Conservation (phyloP, 805 yeast species). For the Pichia nakasei region DNA sequence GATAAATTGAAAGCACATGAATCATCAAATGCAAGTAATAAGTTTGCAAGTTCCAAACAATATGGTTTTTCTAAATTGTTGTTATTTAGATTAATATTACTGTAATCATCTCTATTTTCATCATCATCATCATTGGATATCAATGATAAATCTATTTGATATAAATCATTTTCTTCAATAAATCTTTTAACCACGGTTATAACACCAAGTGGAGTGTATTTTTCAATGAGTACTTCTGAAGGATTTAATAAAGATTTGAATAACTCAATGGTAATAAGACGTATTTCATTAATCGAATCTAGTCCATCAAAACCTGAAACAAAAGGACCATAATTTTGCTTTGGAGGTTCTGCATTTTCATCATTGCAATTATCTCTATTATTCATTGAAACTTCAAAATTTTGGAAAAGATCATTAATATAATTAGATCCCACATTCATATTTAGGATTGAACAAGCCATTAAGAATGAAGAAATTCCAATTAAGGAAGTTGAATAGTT, state of each 20-base stretch:
- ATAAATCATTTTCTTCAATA: constrained; percentile 20
- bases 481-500: constrained; percentile 36
- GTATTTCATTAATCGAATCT: constrained; percentile 30
- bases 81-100: too few relatives aligned
- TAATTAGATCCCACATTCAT: constrained; percentile 35
- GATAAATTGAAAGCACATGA: constrained; percentile 4
- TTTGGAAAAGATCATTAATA: constrained; percentile 20
- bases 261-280: constrained; percentile 36
- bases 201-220: constrained; percentile 45
- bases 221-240: constrained; percentile 44
- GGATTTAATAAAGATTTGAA: constrained; percentile 35
- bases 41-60: constrained; percentile 12
- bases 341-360: constrained; percentile 33
- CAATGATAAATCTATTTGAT: constrained; percentile 11
- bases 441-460: constrained; percentile 46
- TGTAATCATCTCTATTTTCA: too few relatives aligned
- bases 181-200: constrained; percentile 34
- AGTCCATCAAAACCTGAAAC: constrained; percentile 38
- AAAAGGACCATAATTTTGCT: constrained; percentile 37
- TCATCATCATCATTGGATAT: not conserved
- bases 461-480: constrained; percentile 42
- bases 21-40: constrained; percentile 11
- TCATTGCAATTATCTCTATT: constrained; percentile 14
- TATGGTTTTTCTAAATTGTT: constrained; percentile 1
- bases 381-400: constrained; percentile 11